Conservation (phyloP, 1,284 basidiomycete species). For the Malassezia japonica region DNA sequence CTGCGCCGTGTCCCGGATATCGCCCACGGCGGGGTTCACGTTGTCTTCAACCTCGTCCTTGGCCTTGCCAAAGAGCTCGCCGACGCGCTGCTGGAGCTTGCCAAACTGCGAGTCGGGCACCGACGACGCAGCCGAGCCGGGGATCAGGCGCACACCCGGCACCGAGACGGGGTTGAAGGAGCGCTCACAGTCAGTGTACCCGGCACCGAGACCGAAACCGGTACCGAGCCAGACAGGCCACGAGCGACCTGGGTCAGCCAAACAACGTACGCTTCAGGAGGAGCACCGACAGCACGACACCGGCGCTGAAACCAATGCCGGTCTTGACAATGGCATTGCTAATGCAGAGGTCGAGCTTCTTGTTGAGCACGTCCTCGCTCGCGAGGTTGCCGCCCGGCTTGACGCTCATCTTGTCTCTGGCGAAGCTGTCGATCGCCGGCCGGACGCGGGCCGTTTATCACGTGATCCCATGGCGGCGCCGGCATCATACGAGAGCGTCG, state of each 20-base stretch:
- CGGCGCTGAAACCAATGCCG: conserved; percentile 85
- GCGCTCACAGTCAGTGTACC: conserved; percentile 90
- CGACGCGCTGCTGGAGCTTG: conserved; percentile 37
- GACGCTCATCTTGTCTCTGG: conserved; percentile 10
- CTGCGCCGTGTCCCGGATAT: conserved; percentile 6
- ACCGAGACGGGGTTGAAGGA: conserved; percentile 89
- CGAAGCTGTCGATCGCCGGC: background rate
- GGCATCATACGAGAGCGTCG: conserved; percentile 22
- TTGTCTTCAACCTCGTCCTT: conserved; percentile 15
- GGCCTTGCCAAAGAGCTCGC: conserved; percentile 35
- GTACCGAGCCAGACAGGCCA: conserved; percentile 91
- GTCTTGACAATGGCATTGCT: conserved; percentile 57
- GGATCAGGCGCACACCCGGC: conserved; percentile 73
- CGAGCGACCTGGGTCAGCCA: conserved; percentile 63
- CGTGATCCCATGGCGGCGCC: conserved; percentile 8
- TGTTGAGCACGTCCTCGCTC: conserved; percentile 17
- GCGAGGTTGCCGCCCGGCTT: conserved; percentile 12
- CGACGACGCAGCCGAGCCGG: conserved; percentile 34
- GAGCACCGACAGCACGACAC: conserved; percentile 85
- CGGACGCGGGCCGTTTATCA: conserved; percentile 1
- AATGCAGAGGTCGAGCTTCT: conserved; percentile 44
- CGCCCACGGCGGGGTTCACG: background rate
- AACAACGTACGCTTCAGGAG: conserved; percentile 77
- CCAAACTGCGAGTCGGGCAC: conserved; percentile 32
- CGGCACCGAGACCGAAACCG: conserved; percentile 70